Percentiles rank a stretch among this genome's conserved stretches.
phyloP scores from a whole-genome alignment of 2,329 filamentous ascomycete genomes.

The Fusarium sacchari region DNA sequence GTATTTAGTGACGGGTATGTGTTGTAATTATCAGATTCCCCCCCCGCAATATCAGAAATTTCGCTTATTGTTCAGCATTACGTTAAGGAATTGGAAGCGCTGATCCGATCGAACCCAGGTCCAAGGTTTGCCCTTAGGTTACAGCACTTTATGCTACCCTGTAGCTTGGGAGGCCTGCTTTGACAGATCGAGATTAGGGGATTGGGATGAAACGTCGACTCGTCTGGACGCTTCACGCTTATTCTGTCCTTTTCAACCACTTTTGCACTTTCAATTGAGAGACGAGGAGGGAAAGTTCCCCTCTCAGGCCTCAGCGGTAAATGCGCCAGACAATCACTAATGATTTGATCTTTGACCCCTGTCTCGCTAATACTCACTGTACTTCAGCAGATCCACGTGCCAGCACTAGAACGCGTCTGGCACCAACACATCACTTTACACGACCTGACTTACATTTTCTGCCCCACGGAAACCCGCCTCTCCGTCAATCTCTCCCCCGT shows the following conservation, averaged over 20 bases:
- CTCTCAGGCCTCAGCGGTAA: background rate
- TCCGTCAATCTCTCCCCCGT: background rate
- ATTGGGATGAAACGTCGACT: background rate
- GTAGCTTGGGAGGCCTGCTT: background rate
- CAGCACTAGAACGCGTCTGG: background rate
- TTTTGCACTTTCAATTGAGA: background rate
- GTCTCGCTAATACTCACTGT: background rate
- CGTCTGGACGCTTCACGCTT: background rate
- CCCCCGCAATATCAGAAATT: background rate
- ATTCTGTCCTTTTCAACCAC: background rate
- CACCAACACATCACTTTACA: background rate
- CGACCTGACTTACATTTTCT: no score
- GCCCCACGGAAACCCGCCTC: conserved; percentile 11
- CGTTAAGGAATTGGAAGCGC: background rate
- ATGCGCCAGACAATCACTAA: background rate
- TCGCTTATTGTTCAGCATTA: background rate
- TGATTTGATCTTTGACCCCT: background rate
- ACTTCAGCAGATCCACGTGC: conserved; percentile 2
- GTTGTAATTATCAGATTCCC: background rate
- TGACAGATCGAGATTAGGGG: background rate
- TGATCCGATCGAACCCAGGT: background rate
- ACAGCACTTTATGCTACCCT: background rate
- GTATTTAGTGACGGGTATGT: background rate
- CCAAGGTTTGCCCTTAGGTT: background rate
- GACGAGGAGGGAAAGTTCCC: background rate